These are phyloP conservation scores for Rhizopus sp. DNA, from an alignment of 371 early-diverging fungal genomes.

Conservation along the genomic window DNA sequence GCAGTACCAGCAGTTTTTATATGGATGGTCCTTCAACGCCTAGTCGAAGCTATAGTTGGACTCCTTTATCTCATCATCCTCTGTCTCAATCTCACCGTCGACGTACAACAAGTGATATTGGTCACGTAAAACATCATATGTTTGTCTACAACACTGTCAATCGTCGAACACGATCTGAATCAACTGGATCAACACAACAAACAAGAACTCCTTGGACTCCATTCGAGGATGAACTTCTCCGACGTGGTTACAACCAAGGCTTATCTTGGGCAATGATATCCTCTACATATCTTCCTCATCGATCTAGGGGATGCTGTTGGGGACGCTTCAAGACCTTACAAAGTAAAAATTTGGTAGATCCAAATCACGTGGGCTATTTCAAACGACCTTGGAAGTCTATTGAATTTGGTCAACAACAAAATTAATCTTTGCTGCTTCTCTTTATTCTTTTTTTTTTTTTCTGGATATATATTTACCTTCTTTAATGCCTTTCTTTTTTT, in stretches of 20 bases:
- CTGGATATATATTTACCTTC: not conserved
- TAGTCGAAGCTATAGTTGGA: constrained; percentile 7
- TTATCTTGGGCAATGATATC: constrained; percentile 55
- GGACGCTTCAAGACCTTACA: constrained; percentile 54
- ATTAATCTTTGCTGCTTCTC: not conserved
- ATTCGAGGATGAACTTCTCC: constrained; percentile 48
- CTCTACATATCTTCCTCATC: constrained; percentile 47
- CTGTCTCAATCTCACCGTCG: constrained; percentile 11
- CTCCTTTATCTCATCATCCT: constrained; percentile 1
- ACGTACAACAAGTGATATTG: constrained; percentile 25
- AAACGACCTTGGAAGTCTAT: constrained; percentile 33
- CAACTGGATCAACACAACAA: constrained; percentile 16
- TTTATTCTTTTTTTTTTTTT: not conserved
- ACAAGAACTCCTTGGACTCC: constrained; percentile 56
- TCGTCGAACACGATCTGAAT: constrained; percentile 26
- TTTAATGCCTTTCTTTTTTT: not conserved
- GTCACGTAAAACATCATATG: constrained; percentile 24
- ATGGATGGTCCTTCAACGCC: constrained; percentile 1
- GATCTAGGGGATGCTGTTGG: constrained; percentile 56
- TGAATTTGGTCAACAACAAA: constrained; percentile 15
- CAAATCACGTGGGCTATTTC: constrained; percentile 27
- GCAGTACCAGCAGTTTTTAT: constrained; percentile 14
- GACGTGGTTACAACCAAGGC: constrained; percentile 48
- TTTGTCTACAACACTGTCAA: constrained; percentile 26
- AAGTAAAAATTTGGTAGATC: constrained; percentile 30